Conservation (phyloP, 2,329 filamentous ascomycete genomes). For the Calonectria crousiana region DNA sequence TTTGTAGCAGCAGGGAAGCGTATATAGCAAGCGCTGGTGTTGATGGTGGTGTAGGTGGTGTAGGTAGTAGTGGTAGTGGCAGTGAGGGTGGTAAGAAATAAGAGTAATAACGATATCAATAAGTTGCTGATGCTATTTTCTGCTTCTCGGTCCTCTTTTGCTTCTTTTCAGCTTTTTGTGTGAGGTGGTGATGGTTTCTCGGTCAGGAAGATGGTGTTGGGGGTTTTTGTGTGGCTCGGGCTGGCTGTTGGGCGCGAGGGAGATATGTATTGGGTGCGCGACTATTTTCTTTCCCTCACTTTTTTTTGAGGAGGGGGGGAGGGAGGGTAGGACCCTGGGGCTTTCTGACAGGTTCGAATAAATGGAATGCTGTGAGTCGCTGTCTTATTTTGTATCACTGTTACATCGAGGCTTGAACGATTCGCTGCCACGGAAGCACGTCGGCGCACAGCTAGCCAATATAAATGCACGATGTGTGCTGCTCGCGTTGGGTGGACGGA, state of each 20-base stretch:
- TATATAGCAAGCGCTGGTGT: neutral
- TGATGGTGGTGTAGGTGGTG: neutral
- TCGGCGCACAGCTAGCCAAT: conserved; percentile 32
- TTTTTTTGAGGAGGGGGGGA: neutral
- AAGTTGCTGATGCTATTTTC: neutral
- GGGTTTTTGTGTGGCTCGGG: neutral
- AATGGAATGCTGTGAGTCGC: conserved; percentile 25
- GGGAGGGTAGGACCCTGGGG: conserved; percentile 2
- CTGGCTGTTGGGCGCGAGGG: neutral
- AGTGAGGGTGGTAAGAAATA: neutral
- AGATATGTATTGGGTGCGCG: neutral
- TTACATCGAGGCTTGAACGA: conserved; percentile 34
- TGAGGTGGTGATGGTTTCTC: neutral
- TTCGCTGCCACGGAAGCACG: conserved; percentile 37
- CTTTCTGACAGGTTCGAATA: conserved; percentile 26
- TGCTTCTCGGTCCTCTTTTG: neutral
- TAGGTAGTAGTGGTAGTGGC: too few relatives aligned
- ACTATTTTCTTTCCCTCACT: neutral
- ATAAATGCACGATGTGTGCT: neutral
- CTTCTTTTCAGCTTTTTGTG: neutral
- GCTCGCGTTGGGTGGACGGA: conserved; percentile 4
- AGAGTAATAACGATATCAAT: neutral
- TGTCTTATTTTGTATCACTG: conserved; percentile 36
- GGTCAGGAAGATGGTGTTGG: neutral
- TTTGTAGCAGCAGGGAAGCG: neutral